Conservation (phyloP, 75 land plant genomes). For the Isoetes taiwanensis region DNA sequence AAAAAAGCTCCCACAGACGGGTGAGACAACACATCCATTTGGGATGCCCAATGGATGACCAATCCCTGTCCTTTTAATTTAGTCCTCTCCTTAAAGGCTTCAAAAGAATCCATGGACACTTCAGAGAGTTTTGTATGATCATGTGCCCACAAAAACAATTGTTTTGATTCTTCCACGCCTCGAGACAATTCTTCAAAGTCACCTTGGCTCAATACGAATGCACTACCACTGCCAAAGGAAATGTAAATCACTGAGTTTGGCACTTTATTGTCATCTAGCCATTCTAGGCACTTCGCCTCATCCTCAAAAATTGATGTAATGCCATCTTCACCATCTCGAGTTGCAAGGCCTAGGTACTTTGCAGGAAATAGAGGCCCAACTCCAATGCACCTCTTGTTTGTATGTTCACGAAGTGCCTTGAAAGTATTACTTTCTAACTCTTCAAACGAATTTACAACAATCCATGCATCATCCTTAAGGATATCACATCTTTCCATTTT, state of each 20-base stretch:
- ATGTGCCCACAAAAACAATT: too few relatives aligned
- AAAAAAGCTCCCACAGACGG: conserved; percentile 30
- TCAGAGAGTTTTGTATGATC: too few relatives aligned
- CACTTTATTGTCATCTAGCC: background rate
- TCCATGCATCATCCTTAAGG: background rate
- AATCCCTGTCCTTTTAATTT: conserved; percentile 20
- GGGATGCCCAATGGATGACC: conserved; percentile 37
- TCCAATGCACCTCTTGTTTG: background rate
- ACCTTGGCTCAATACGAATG: background rate
- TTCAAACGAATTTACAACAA: background rate
- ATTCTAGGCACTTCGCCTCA: background rate
- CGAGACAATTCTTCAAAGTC: conserved; percentile 2
- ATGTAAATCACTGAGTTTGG: conserved; percentile 1
- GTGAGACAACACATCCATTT: conserved; percentile 33
- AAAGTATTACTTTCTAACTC: background rate
- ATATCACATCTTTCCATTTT: background rate
- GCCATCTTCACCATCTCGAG: background rate
- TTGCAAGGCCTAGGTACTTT: background rate
- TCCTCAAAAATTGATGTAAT: background rate
- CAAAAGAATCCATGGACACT: too few relatives aligned
- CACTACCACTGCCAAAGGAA: conserved; percentile 3
- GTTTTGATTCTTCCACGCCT: background rate
- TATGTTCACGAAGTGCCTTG: background rate
- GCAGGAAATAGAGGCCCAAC: background rate
- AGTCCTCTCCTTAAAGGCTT: conserved; percentile 20